These are phyloP conservation scores for Daldinia concentrica DNA, from an alignment of 495 filamentous ascomycete species.

Conservation along the genomic window DNA sequence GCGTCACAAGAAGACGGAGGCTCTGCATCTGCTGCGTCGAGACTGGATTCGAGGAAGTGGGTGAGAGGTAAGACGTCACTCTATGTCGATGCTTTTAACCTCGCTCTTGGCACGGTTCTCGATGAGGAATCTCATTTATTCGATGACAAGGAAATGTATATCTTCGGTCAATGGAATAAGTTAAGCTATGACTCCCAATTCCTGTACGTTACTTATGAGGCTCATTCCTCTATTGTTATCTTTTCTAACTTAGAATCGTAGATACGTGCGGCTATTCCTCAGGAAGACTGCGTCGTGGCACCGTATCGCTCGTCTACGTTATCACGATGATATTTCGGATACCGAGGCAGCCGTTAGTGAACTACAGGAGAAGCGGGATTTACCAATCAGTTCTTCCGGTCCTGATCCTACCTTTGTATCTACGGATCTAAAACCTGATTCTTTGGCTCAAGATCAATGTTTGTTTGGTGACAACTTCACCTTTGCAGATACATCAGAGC, in stretches of 20 bases:
- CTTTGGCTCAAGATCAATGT: conserved; percentile 50
- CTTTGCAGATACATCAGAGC: conserved; percentile 82
- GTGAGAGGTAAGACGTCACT: conserved; percentile 75
- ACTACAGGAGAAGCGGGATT: conserved; percentile 55
- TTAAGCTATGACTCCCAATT: conserved; percentile 90
- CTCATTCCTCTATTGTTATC: neutral
- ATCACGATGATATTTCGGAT: conserved; percentile 85
- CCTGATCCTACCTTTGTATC: neutral
- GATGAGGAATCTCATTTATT: conserved; percentile 91
- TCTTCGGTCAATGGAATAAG: conserved; percentile 79
- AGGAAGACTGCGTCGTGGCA: conserved; percentile 97
- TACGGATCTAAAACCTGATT: neutral
- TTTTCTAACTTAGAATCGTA: conserved; percentile 28
- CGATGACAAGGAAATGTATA: conserved; percentile 75
- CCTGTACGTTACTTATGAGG: conserved; percentile 65
- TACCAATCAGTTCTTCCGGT: conserved; percentile 20
- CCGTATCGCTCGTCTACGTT: conserved; percentile 77
- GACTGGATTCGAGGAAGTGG: conserved; percentile 55
- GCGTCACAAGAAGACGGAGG: conserved; percentile 55
- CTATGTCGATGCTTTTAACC: conserved; percentile 97
- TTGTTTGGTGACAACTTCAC: conserved; percentile 64
- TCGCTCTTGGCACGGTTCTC: conserved; percentile 89
- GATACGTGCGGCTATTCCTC: conserved; percentile 91
- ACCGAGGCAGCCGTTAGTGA: conserved; percentile 68
- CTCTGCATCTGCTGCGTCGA: conserved; percentile 49